phyloP scores from a whole-genome alignment of 1,284 basidiomycete genomes.

The Trametes polyzona region DNA sequence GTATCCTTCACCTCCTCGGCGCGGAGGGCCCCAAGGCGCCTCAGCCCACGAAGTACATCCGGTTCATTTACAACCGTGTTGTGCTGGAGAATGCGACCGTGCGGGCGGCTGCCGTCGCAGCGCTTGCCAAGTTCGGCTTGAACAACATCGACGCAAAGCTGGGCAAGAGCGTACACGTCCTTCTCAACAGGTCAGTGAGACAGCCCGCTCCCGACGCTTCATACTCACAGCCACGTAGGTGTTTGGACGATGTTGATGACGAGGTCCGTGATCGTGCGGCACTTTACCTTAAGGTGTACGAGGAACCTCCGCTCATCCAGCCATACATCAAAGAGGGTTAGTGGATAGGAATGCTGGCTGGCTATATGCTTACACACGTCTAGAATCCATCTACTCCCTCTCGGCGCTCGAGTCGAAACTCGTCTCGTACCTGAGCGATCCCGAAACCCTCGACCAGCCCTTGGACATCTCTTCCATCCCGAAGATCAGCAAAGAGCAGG shows the following conservation, averaged over 20 bases:
- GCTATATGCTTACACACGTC: neutral
- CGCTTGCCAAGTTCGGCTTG: constrained; percentile 96
- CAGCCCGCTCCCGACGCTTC: neutral
- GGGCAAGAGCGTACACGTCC: constrained; percentile 85
- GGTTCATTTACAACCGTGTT: constrained; percentile 99
- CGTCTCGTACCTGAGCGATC: constrained; percentile 87
- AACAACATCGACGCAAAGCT: constrained; percentile 80
- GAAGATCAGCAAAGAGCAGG: constrained; percentile 89
- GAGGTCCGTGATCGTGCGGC: constrained; percentile 98
- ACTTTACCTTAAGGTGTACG: constrained; percentile 87
- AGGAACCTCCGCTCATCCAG: constrained; percentile 81
- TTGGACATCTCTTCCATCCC: constrained; percentile 86
- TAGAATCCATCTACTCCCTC: constrained; percentile 92
- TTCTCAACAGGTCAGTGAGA: constrained; percentile 80
- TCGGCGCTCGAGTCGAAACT: constrained; percentile 86
- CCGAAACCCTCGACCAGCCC: constrained; percentile 64
- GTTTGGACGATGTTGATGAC: constrained; percentile 98
- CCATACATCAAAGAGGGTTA: constrained; percentile 90
- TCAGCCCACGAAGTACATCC: constrained; percentile 97
- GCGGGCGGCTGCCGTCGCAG: constrained; percentile 93
- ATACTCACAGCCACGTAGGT: constrained; percentile 52
- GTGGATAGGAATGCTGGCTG: constrained; percentile 24
- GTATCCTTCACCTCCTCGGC: constrained; percentile 94
- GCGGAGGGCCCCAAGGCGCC: constrained; percentile 95
- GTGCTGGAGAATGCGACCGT: constrained; percentile 99